A percentile compares a stretch with the other conserved stretches of the same genome.
These are phyloP conservation scores for Perkinsus chesapeaki DNA, from an alignment of 169 alveolate species.

Conservation along the genomic window DNA sequence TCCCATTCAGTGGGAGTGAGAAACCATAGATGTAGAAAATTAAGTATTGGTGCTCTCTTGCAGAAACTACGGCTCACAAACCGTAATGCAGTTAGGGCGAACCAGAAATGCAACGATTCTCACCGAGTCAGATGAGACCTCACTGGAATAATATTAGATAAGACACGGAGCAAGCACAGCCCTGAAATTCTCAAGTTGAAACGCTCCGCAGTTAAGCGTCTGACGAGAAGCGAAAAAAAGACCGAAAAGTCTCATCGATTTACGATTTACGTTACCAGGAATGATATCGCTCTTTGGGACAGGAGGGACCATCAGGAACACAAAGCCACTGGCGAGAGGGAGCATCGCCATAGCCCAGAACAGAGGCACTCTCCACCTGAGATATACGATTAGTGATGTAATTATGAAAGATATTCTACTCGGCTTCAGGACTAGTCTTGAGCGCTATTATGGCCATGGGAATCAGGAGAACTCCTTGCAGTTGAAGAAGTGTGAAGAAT, in stretches of 20 bases:
- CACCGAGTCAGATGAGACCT: not conserved
- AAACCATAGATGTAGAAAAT: not conserved
- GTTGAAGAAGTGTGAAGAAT: not conserved
- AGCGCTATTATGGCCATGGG: not conserved
- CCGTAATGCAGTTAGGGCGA: too few species aligned
- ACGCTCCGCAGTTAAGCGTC: too few species aligned
- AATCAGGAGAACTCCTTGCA: not conserved
- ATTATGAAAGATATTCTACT: not conserved
- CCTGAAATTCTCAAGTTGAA: too few species aligned
- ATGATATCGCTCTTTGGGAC: not conserved
- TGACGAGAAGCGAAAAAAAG: not conserved
- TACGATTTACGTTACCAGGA: not conserved
- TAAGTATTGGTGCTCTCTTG: too few species aligned
- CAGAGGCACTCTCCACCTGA: not conserved
- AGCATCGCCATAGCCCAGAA: not conserved
- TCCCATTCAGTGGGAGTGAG: not conserved
- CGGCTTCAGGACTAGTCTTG: not conserved
- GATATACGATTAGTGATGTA: not conserved
- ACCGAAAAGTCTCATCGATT: not conserved
- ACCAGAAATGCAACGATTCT: not conserved
- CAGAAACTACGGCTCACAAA: too few species aligned
- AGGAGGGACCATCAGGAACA: not conserved
- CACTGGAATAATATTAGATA: too few species aligned
- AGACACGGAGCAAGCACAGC: too few species aligned
- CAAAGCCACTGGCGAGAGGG: not conserved